These are phyloP conservation scores for Lachancea lanzarotensis DNA, from an alignment of 805 yeast species.

Conservation along the genomic window DNA sequence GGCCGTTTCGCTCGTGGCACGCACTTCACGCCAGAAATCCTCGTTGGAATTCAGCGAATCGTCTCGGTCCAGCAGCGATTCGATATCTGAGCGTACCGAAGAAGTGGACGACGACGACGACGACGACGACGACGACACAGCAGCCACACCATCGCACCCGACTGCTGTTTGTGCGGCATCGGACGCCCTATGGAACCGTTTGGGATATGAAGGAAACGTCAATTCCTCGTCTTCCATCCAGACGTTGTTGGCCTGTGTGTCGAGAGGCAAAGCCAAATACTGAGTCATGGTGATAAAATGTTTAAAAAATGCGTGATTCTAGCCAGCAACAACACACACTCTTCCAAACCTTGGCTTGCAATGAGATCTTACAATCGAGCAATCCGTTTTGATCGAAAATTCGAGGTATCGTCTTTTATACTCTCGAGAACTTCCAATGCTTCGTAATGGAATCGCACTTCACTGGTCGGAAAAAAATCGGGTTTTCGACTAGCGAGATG, in stretches of 20 bases:
- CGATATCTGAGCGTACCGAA: conserved; percentile 3
- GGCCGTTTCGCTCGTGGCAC: conserved; percentile 9
- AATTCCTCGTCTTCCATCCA: conserved; percentile 19
- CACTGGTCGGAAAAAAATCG: too few relatives aligned
- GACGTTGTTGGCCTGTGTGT: conserved; percentile 6
- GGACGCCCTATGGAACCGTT: conserved; percentile 14
- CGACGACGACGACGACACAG: not conserved
- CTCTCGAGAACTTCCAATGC: too few relatives aligned
- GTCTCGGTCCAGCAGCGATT: conserved; percentile 6
- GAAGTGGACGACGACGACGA: not conserved
- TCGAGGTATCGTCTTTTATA: too few relatives aligned
- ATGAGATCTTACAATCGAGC: not conserved
- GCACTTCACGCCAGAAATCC: conserved; percentile 32
- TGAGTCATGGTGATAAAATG: not conserved
- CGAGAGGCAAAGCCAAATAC: not conserved
- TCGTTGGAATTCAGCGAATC: conserved; percentile 13
- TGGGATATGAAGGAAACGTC: conserved; percentile 16
- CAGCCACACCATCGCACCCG: too few relatives aligned
- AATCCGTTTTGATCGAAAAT: not conserved
- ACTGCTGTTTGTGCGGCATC: too few relatives aligned
- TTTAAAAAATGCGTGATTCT: too few relatives aligned
- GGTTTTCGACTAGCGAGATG: not conserved
- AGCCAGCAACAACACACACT: too few relatives aligned
- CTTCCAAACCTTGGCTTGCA: too few relatives aligned
- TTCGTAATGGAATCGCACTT: too few relatives aligned